phyloP scores from a whole-genome alignment of 495 filamentous ascomycete species.

The Penicillium malachiteum region DNA sequence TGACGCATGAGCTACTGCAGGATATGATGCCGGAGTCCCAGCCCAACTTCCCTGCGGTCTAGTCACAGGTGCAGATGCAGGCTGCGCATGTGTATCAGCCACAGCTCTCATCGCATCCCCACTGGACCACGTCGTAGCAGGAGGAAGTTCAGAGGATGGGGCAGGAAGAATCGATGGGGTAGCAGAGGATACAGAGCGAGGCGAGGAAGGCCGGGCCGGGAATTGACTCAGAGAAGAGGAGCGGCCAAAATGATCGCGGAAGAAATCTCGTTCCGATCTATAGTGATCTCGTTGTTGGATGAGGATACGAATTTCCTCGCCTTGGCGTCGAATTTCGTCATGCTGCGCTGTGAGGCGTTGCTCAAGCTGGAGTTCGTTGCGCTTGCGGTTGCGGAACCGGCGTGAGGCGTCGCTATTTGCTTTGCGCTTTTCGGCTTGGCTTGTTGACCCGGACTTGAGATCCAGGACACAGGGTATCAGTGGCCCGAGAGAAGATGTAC shows the following conservation, averaged over 20 bases:
- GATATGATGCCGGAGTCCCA: slow-evolving; percentile 20
- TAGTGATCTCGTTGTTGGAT: slow-evolving; percentile 56
- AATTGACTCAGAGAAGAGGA: slow-evolving; percentile 46
- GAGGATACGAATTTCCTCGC: slow-evolving; percentile 56
- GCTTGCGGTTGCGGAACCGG: slow-evolving; percentile 85
- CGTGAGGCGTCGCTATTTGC: slow-evolving; percentile 92
- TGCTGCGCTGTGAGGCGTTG: slow-evolving; percentile 57
- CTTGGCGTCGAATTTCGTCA: slow-evolving; percentile 56
- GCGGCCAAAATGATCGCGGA: slow-evolving; percentile 59
- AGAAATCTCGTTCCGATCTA: slow-evolving; percentile 60
- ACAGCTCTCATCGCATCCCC: slow-evolving; percentile 3
- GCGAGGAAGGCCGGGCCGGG: slow-evolving; percentile 44
- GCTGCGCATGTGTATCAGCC: slow-evolving; percentile 2
- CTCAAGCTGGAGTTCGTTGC: slow-evolving; percentile 77
- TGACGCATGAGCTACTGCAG: slow-evolving; percentile 16
- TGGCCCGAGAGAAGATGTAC: slow-evolving; percentile 34
- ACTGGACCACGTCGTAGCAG: slow-evolving; percentile 11
- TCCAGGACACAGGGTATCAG: slow-evolving; percentile 65
- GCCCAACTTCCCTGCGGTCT: slow-evolving; percentile 20
- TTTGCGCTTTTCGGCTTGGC: slow-evolving; percentile 86
- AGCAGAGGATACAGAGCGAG: slow-evolving; percentile 14
- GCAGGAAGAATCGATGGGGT: slow-evolving; percentile 1
- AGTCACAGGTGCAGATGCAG: slow-evolving; percentile 5
- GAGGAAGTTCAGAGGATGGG: slow-evolving; percentile 4
- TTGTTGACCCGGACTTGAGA: slow-evolving; percentile 77